phyloP scores from a whole-genome alignment of 345 rosid genomes.

The Lumnitzera littorea region DNA sequence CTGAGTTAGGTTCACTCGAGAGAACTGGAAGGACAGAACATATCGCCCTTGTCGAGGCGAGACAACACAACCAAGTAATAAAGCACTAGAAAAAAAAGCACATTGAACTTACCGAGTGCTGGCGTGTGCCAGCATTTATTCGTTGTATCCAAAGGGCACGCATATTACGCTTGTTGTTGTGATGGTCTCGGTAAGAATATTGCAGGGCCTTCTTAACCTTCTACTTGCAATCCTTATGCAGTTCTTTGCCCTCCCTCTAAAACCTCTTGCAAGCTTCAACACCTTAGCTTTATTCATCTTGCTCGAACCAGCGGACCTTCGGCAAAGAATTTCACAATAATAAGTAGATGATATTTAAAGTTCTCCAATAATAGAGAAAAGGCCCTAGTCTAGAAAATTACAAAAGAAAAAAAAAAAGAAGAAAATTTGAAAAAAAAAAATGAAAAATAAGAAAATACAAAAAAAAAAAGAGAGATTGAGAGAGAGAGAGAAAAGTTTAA shows the following conservation, averaged over 20 bases:
- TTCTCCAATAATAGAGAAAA: too few relatives aligned
- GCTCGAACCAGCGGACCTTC: not conserved
- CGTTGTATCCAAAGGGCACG: slow-evolving; percentile 95
- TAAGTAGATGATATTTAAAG: too few relatives aligned
- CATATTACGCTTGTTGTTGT: slow-evolving; percentile 96
- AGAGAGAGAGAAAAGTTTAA: too few relatives aligned
- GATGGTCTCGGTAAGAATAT: slow-evolving; percentile 88
- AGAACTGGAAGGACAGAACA: too few relatives aligned
- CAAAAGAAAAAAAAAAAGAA: too few relatives aligned
- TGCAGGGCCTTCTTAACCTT: slow-evolving; percentile 95
- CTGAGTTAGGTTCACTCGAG: too few relatives aligned
- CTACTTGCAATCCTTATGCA: slow-evolving; percentile 82
- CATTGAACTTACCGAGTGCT: slow-evolving; percentile 54
- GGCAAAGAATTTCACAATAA: too few relatives aligned
- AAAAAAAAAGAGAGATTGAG: too few relatives aligned
- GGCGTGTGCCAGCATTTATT: slow-evolving; percentile 84
- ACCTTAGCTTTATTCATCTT: slow-evolving; percentile 84
- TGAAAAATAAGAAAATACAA: too few relatives aligned
- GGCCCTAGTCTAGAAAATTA: too few relatives aligned
- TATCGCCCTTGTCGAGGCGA: not conserved
- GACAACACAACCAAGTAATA: not conserved
- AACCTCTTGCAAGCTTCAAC: slow-evolving; percentile 81
- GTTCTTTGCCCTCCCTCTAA: slow-evolving; percentile 91
- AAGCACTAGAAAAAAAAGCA: not conserved
- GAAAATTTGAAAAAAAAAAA: too few relatives aligned